These are phyloP conservation scores for Rhodotorula sp. DNA, from an alignment of 1,284 basidiomycete genomes.

Conservation along the genomic window DNA sequence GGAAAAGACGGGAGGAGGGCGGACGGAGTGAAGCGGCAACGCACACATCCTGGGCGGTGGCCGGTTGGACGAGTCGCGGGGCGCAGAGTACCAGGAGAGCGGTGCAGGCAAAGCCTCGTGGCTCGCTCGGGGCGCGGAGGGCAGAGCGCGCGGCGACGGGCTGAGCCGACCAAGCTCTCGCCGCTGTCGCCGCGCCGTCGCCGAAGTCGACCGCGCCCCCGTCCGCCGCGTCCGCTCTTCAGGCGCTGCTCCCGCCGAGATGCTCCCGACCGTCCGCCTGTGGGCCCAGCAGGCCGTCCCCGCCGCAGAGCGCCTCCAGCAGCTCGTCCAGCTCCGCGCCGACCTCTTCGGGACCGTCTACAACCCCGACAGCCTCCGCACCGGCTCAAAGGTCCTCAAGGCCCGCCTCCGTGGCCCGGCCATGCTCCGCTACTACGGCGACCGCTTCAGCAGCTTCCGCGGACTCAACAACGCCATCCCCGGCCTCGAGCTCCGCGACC, in stretches of 20 bases:
- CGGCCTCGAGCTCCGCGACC: slow-evolving; percentile 28
- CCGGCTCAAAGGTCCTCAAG: slow-evolving; percentile 81
- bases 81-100: background rate
- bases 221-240: too few relatives aligned
- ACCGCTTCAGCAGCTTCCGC: slow-evolving; percentile 32
- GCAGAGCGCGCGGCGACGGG: background rate
- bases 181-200: background rate
- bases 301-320: slow-evolving; percentile 28
- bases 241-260: background rate
- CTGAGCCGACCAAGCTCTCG: background rate
- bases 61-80: background rate
- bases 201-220: background rate
- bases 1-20: background rate
- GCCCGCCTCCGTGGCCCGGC: slow-evolving; percentile 71
- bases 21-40: slow-evolving; percentile 12
- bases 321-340: slow-evolving; percentile 54
- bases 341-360: slow-evolving; percentile 79
- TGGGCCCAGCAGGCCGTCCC: slow-evolving; percentile 18
- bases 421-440: slow-evolving; percentile 70
- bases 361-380: slow-evolving; percentile 73
- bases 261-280: slow-evolving; percentile 7
- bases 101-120: background rate
- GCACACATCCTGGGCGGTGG: background rate
- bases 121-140: background rate
- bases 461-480: slow-evolving; percentile 29